These are phyloP conservation scores for Porphyra umbilicalis DNA, from an alignment of 31 red algal species.

Conservation along the genomic window DNA sequence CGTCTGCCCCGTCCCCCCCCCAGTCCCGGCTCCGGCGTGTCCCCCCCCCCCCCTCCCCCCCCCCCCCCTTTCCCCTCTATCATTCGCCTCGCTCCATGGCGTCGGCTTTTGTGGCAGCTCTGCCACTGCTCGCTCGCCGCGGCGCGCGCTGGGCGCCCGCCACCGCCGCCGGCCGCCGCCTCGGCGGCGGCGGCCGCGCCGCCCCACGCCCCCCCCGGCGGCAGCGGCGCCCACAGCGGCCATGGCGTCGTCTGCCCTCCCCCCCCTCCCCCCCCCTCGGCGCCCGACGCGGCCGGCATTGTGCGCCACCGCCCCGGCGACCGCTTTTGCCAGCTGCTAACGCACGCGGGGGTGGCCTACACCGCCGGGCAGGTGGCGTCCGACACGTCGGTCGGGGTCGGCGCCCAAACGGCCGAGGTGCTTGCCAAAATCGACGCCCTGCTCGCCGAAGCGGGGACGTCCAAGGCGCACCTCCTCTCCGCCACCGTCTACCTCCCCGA, in stretches of 20 bases:
- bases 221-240: neutral
- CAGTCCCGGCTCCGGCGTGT: no score
- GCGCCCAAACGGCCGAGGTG: constrained; percentile 37
- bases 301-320: constrained; percentile 24
- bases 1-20: neutral
- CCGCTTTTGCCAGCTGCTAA: constrained; percentile 40
- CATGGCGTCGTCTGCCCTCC: neutral
- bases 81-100: neutral
- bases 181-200: neutral
- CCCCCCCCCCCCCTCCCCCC: neutral
- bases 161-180: neutral
- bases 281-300: constrained; percentile 14
- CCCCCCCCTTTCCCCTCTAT: neutral
- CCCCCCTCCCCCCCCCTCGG: neutral
- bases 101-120: neutral
- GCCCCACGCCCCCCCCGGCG: neutral
- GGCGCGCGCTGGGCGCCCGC: neutral
- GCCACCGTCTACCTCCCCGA: constrained; percentile 11
- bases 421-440: constrained; percentile 58
- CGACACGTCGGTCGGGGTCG: constrained; percentile 33
- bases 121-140: neutral
- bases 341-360: constrained; percentile 63
- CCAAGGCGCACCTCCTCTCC: neutral
- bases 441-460: constrained; percentile 35
- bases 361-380: constrained; percentile 65